Conservation (phyloP, 305 asterid genomes). For the Rubia occidens region DNA sequence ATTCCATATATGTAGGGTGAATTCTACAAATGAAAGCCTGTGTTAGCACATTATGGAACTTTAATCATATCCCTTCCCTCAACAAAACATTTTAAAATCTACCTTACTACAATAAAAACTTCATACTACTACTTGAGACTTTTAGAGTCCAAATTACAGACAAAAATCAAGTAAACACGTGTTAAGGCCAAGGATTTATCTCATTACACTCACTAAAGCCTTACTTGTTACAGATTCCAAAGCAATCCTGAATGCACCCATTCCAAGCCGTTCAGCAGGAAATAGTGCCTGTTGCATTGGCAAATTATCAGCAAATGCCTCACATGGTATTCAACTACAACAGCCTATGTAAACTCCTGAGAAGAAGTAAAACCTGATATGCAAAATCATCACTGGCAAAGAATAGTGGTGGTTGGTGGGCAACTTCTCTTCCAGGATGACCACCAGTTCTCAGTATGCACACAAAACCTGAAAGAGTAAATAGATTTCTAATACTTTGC, state of each 20-base stretch:
- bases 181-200: neutral
- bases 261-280: constrained; percentile 87
- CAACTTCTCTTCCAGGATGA: constrained; percentile 67
- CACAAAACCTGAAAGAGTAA: constrained; percentile 54
- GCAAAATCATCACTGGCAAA: constrained; percentile 86
- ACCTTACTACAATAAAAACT: neutral
- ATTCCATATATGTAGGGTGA: constrained; percentile 46
- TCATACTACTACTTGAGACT: neutral
- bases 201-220: constrained; percentile 4
- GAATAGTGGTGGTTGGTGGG: constrained; percentile 72
- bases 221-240: constrained; percentile 79
- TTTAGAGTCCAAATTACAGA: neutral
- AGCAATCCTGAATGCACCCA: constrained; percentile 98
- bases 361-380: constrained; percentile 54
- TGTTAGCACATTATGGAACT: neutral
- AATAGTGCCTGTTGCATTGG: constrained; percentile 55
- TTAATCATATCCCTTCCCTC: neutral
- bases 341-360: constrained; percentile 14
- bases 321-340: constrained; percentile 12
- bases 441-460: constrained; percentile 90
- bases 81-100: neutral
- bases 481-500: neutral
- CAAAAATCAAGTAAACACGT: neutral
- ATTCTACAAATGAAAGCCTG: constrained; percentile 36
- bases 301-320: constrained; percentile 25